A percentile compares a stretch with the other conserved stretches of the same genome.
phyloP scores from a whole-genome alignment of 805 yeast species.

The Candida nitratophila region DNA sequence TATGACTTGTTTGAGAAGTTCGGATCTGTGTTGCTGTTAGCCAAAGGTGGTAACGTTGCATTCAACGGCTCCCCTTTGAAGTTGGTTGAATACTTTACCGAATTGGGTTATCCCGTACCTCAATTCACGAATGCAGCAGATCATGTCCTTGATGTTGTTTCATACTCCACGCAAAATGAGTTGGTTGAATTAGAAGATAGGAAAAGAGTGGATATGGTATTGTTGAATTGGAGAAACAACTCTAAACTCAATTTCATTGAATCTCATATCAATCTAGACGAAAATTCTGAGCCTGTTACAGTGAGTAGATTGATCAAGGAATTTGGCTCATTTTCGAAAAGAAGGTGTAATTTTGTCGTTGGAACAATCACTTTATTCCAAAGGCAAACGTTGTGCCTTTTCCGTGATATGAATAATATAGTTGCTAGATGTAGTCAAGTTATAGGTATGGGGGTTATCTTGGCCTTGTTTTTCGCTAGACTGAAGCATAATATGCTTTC shows the following conservation, averaged over 20 bases:
- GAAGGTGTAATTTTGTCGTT: conserved; percentile 24
- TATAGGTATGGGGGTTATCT: conserved; percentile 53
- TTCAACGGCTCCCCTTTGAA: conserved; percentile 51
- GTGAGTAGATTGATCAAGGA: conserved; percentile 10
- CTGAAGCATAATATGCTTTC: conserved; percentile 41
- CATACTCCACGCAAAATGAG: conserved; percentile 43
- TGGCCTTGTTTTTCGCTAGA: conserved; percentile 64
- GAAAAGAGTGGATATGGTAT: conserved; percentile 31
- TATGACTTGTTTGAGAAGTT: conserved; percentile 55
- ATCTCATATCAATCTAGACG: background rate
- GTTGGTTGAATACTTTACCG: conserved; percentile 40
- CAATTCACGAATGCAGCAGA: conserved; percentile 65
- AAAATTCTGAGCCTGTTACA: conserved; percentile 5
- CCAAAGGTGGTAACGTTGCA: conserved; percentile 65
- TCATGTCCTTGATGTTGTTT: conserved; percentile 60
- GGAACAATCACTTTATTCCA: conserved; percentile 28
- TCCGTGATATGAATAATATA: conserved; percentile 49
- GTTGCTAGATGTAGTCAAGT: conserved; percentile 61
- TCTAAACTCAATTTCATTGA: background rate
- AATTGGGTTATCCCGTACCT: conserved; percentile 52
- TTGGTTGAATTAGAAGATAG: conserved; percentile 33
- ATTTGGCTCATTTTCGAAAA: conserved; percentile 24
- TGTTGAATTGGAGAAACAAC: conserved; percentile 29
- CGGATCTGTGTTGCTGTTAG: conserved; percentile 65
- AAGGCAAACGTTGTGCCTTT: conserved; percentile 36